phyloP scores from a whole-genome alignment of 768 basidiomycete species.

The Suillus bovinus region DNA sequence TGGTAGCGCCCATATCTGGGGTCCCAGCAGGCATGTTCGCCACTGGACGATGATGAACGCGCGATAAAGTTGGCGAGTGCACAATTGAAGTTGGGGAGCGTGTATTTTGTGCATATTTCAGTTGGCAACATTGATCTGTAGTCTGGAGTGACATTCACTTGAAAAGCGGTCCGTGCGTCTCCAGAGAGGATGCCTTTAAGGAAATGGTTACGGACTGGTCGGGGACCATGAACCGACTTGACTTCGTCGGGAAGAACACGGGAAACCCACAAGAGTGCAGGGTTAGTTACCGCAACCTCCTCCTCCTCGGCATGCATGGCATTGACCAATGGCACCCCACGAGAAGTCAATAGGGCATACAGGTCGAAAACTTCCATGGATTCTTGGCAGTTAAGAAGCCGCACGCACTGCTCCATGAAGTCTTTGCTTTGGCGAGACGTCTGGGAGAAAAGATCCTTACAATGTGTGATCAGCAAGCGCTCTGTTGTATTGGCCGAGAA shows the following conservation, averaged over 20 bases:
- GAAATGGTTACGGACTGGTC: no score
- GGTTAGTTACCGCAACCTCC: background rate
- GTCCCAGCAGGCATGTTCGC: no score
- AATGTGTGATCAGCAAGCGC: conserved; percentile 30
- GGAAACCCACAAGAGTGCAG: background rate
- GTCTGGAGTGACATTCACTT: conserved; percentile 23
- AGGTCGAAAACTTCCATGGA: conserved; percentile 29
- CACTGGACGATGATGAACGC: background rate
- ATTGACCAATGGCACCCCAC: background rate
- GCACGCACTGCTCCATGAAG: conserved; percentile 35
- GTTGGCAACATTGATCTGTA: conserved; percentile 20
- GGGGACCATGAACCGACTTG: conserved; percentile 1
- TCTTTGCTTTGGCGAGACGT: conserved; percentile 29
- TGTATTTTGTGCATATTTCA: conserved; percentile 19
- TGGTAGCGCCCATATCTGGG: no score
- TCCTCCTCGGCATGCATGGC: background rate
- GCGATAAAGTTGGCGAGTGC: conserved; percentile 21
- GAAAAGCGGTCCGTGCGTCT: conserved; percentile 17
- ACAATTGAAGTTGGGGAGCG: conserved; percentile 25
- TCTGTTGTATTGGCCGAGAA: conserved; percentile 38
- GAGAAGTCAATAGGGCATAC: background rate
- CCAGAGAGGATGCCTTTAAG: no score
- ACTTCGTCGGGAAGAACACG: background rate
- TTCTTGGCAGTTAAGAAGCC: conserved; percentile 31
- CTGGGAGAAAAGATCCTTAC: conserved; percentile 31